phyloP scores from a whole-genome alignment of 192 early-diverging fungal genomes.

The Backusella psychrophila region DNA sequence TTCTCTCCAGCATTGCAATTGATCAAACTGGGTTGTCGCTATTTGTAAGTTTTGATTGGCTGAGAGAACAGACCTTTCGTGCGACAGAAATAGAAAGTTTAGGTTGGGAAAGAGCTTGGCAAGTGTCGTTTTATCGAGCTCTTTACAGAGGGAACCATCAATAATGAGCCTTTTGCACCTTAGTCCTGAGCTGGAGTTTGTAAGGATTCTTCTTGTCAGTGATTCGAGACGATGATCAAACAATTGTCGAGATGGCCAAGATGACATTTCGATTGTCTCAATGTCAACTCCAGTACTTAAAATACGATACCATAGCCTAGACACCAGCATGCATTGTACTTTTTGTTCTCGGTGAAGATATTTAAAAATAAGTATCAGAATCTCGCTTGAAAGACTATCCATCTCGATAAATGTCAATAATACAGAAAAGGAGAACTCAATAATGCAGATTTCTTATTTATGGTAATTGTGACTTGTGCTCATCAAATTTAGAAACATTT shows the following conservation, averaged over 20 bases:
- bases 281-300: neutral
- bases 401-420: neutral
- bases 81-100: neutral
- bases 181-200: neutral
- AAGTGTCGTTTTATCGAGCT: neutral
- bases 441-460: slow-evolving; percentile 3
- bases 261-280: neutral
- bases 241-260: slow-evolving; percentile 2
- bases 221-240: neutral
- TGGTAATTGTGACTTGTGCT: neutral
- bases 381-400: neutral
- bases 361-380: neutral
- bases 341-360: neutral
- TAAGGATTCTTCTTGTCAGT: neutral
- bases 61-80: neutral
- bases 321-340: neutral
- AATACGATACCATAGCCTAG: neutral
- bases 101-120: neutral
- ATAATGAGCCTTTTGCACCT: neutral
- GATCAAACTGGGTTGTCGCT: neutral
- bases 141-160: neutral
- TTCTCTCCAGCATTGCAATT: neutral
- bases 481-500: neutral
- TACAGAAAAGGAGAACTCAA: neutral
- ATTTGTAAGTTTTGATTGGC: neutral